Evolutionary conservation across 495 filamentous ascomycete species (phyloP).

Genomic region (Staphylotrichum longicolle): DNA sequence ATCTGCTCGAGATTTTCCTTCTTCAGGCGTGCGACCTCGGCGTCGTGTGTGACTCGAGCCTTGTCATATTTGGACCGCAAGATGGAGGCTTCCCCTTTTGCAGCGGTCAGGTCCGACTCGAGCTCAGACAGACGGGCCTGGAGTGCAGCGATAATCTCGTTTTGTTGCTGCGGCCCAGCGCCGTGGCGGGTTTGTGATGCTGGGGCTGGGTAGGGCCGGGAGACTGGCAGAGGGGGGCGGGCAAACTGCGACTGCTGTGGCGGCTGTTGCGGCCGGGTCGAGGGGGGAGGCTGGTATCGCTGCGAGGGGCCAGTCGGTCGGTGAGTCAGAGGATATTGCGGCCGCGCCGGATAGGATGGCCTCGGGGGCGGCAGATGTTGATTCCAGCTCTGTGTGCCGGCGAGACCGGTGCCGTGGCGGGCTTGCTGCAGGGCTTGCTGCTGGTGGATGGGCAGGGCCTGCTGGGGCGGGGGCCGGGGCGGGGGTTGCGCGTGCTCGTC

Average conservation of each 20-base stretch:
- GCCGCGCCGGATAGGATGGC: constrained; percentile 17
- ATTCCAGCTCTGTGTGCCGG: constrained; percentile 28
- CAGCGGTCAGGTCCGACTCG: constrained; percentile 43
- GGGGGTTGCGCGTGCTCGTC: constrained; percentile 27
- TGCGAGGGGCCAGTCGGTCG: constrained; percentile 25
- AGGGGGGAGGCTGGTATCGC: constrained; percentile 18
- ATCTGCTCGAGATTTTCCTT: constrained; percentile 47
- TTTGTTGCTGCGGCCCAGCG: constrained; percentile 15
- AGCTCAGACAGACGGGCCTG: constrained; percentile 38
- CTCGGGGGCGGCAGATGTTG: constrained; percentile 20
- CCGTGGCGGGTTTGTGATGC: constrained; percentile 18
- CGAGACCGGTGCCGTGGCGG: constrained; percentile 18
- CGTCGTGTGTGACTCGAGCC: constrained; percentile 37
- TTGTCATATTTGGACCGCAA: constrained; percentile 53
- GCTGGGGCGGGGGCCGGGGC: constrained; percentile 10
- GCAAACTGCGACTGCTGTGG: constrained; percentile 31
- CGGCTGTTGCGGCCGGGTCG: constrained; percentile 15
- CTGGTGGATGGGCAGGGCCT: constrained; percentile 12
- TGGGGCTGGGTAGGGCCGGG: constrained; percentile 21
- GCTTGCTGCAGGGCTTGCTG: constrained; percentile 14
- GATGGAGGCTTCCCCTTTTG: constrained; percentile 52
- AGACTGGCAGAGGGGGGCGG: constrained; percentile 20
- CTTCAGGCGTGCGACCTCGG: constrained; percentile 45
- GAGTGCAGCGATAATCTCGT: constrained; percentile 31
- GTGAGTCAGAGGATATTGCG: constrained; percentile 13